phyloP scores from a whole-genome alignment of 345 rosid species.

The Gossypium arboreum region DNA sequence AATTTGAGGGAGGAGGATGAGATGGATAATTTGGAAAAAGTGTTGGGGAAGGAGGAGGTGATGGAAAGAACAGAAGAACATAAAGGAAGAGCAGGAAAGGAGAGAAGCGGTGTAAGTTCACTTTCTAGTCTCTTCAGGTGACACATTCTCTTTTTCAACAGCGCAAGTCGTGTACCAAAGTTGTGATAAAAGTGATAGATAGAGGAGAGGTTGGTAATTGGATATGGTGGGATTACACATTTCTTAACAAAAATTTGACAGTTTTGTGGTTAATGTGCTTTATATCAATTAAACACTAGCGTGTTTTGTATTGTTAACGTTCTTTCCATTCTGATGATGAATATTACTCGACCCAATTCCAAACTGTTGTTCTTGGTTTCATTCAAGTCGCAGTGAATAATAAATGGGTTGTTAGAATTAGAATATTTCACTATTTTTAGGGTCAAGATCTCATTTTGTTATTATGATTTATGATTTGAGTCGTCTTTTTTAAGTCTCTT shows the following conservation, averaged over 20 bases:
- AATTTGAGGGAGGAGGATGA: slow-evolving; percentile 5
- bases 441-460: too few species aligned
- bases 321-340: too few species aligned
- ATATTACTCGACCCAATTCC: too few species aligned
- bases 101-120: slow-evolving; percentile 14
- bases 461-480: too few species aligned
- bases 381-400: too few species aligned
- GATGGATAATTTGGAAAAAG: background rate
- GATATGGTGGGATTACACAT: background rate
- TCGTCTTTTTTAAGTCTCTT: too few species aligned
- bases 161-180: background rate
- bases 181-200: background rate
- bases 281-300: background rate
- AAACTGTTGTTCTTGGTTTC: too few species aligned
- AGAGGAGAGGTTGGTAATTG: background rate
- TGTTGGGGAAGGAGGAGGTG: slow-evolving; percentile 5
- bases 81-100: slow-evolving; percentile 16
- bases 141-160: background rate
- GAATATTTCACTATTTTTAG: too few species aligned
- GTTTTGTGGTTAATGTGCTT: background rate
- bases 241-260: background rate
- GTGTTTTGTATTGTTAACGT: background rate
- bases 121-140: slow-evolving; percentile 48
- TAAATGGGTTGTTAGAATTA: too few species aligned
- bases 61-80: slow-evolving; percentile 19